Base-by-base conservation (phyloP, 225 moss, liverwort and hornwort genomes). In the Anthoceros angustus region DNA sequence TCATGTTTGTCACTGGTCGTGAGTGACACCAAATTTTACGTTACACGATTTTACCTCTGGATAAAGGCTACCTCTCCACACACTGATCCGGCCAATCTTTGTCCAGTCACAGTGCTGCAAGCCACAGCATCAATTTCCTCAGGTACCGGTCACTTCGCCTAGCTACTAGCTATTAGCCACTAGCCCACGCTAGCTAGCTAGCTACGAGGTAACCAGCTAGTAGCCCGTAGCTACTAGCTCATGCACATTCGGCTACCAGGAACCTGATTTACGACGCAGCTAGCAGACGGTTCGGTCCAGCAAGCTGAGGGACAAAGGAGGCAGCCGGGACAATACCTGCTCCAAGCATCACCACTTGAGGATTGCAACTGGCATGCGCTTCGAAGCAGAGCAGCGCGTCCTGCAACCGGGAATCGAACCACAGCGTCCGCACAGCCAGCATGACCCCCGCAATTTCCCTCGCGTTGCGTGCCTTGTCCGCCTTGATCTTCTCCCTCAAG, bases 391-490 rank as follows among this genome's bases (percentile, higher is more conserved):
- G 14, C 48, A 89, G 74, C 6, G 89, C 82, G 42, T 72, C 78
- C 61, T 82, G 82, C 10, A 89, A 71, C 21, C 70, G 77, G 32
- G 86, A 74, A 64, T 89, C 89, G 50, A 89, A 89, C 89, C 89
- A 89, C 23, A 89, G 76, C 0, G 89, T 89, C 64, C 89, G 80
- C 71, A 89, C 89, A 10, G 89, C 89, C 69, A 89, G 84, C 86
- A 89, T 82, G 46, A 86, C 86, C 25, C 89, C 89, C 0, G 89
- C 74, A 20, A 75, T 82, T 77, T 86, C 89, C 12, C 86, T 79
- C 8, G 86, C 80, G 26, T 86, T 86, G 42, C 73, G 76, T 25
- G 80, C 79, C 63, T 67, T 78, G 43, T 84, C 84, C 25, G 73
- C 73, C 65, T 71, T 80, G 66, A 84, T 73, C 64, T 86, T 89